phyloP scores from a whole-genome alignment of 768 basidiomycete species.

The Leucocoprinus sp. region DNA sequence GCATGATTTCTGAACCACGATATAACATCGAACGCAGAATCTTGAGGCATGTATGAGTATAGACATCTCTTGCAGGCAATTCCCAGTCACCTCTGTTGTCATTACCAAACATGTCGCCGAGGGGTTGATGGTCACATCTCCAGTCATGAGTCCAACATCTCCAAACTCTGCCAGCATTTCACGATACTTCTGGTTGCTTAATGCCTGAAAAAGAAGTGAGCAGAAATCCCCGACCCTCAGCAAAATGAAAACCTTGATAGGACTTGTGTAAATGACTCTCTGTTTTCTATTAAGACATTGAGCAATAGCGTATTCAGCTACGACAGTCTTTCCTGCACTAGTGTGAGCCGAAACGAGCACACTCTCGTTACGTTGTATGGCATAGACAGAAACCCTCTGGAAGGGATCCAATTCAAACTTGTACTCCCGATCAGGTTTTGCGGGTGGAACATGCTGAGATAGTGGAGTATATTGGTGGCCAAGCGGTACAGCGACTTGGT shows the following conservation, averaged over 20 bases:
- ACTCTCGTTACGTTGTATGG: constrained; percentile 95
- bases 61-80: background rate
- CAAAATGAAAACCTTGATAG: constrained; percentile 79
- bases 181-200: constrained; percentile 98
- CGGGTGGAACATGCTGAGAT: constrained; percentile 84
- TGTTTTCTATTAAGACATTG: constrained; percentile 90
- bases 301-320: constrained; percentile 98
- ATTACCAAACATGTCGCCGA: constrained; percentile 98
- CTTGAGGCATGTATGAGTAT: constrained; percentile 30
- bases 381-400: constrained; percentile 88
- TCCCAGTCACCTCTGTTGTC: constrained; percentile 83
- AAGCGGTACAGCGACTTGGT: constrained; percentile 93
- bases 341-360: constrained; percentile 98
- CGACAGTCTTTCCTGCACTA: constrained; percentile 98
- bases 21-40: constrained; percentile 97
- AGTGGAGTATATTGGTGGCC: constrained; percentile 89
- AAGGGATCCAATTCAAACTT: constrained; percentile 97
- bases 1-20: constrained; percentile 98
- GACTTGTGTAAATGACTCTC: constrained; percentile 98
- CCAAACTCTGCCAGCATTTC: too few relatives aligned
- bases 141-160: constrained; percentile 99
- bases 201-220: constrained; percentile 50
- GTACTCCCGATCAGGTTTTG: constrained; percentile 87
- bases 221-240: constrained; percentile 18
- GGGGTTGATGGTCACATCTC: constrained; percentile 98